phyloP scores from a whole-genome alignment of 1,284 basidiomycete species.

The Microbotryomycetes sp. region DNA sequence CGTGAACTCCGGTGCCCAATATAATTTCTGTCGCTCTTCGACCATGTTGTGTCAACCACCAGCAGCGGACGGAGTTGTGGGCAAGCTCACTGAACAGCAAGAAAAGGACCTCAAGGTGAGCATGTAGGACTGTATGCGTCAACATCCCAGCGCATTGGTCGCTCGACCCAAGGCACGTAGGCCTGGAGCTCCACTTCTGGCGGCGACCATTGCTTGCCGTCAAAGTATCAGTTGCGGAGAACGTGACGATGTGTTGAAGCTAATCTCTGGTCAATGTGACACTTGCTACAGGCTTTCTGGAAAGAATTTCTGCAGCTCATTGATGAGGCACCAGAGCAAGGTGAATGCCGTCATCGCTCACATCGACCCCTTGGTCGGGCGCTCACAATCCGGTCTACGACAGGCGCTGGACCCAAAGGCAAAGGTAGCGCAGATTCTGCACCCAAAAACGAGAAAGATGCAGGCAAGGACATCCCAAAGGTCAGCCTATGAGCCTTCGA shows the following conservation, averaged over 20 bases:
- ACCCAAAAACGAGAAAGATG: conserved; percentile 26
- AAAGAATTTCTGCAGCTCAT: conserved; percentile 26
- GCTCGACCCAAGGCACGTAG: too few relatives aligned
- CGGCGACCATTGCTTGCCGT: too few relatives aligned
- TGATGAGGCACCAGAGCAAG: conserved; percentile 25
- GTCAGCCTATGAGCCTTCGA: too few relatives aligned
- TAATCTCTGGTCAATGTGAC: background rate
- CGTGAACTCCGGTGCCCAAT: too few relatives aligned
- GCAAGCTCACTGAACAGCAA: conserved; percentile 41
- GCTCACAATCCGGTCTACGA: conserved; percentile 7
- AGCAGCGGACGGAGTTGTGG: conserved; percentile 34
- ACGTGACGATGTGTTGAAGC: conserved; percentile 25
- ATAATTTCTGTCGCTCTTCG: too few relatives aligned
- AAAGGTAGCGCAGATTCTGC: conserved; percentile 6
- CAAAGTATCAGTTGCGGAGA: too few relatives aligned
- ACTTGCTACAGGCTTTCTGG: conserved; percentile 9
- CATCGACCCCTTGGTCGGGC: background rate
- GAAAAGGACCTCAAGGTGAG: conserved; percentile 39
- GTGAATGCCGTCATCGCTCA: background rate
- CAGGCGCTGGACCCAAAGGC: conserved; percentile 5
- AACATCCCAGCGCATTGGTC: too few relatives aligned
- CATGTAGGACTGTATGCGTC: too few relatives aligned
- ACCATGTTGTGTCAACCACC: background rate
- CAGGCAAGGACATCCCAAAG: conserved; percentile 36
- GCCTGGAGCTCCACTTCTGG: too few relatives aligned